phyloP scores from a whole-genome alignment of 2,329 filamentous ascomycete genomes.

The Fonsecaea nubica region DNA sequence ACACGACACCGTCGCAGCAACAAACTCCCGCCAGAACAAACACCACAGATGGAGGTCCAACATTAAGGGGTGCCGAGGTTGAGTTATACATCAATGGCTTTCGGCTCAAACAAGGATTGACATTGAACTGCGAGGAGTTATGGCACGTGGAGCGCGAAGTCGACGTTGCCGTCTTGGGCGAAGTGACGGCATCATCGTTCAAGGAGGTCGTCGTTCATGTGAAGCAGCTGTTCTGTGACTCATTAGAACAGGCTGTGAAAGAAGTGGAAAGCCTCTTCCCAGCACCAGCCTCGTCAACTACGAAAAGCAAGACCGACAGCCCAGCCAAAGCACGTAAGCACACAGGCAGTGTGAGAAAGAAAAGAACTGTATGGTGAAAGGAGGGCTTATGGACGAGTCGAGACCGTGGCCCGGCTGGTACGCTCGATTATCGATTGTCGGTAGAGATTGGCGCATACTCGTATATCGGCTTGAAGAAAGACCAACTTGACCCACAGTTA shows the following conservation, averaged over 20 bases:
- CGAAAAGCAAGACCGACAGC: background rate
- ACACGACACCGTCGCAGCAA: background rate
- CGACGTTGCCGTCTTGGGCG: constrained; percentile 1
- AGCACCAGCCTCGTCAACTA: background rate
- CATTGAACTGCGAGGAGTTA: constrained; percentile 5
- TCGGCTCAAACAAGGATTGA: background rate
- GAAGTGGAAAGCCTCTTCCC: background rate
- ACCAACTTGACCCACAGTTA: background rate
- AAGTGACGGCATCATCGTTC: constrained; percentile 1
- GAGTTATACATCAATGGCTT: background rate
- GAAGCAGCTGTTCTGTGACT: constrained; percentile 4
- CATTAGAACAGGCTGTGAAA: constrained; percentile 2
- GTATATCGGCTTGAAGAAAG: background rate
- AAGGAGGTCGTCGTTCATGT: constrained; percentile 3
- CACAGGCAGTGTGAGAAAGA: background rate
- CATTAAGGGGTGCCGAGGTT: background rate
- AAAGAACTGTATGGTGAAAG: background rate
- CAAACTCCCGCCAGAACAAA: background rate
- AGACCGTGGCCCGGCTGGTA: background rate
- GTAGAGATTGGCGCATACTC: background rate
- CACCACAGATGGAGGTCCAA: background rate
- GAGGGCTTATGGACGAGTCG: background rate
- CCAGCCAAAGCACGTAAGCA: background rate
- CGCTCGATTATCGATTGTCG: background rate
- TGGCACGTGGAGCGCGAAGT: constrained; percentile 10